Percentiles rank a stretch among this genome's conserved stretches.
These are phyloP conservation scores for Acephala macrosclerotiorum DNA, from an alignment of 2,329 filamentous ascomycete species.

Conservation along the genomic window DNA sequence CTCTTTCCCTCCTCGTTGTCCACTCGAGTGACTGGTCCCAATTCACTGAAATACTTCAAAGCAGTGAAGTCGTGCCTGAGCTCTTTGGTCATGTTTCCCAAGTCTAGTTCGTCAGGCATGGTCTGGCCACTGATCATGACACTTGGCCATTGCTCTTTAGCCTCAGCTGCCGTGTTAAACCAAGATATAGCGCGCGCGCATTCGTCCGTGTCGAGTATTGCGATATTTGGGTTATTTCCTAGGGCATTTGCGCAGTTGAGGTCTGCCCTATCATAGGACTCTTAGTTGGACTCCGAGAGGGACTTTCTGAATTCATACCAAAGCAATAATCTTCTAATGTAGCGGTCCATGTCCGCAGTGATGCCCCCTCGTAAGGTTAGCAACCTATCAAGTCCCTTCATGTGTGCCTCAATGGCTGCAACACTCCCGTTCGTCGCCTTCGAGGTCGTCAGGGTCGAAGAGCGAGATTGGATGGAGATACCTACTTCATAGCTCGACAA, in stretches of 20 bases:
- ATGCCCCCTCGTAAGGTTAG: conserved; percentile 25
- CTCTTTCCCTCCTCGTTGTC: conserved; percentile 5
- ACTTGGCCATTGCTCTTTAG: background rate
- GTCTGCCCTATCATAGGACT: conserved; percentile 23
- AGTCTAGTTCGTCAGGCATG: background rate
- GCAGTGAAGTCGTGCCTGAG: conserved; percentile 18
- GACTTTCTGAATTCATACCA: conserved; percentile 19
- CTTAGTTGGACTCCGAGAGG: background rate
- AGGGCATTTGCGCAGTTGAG: conserved; percentile 29
- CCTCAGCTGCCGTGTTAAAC: background rate
- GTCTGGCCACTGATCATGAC: background rate
- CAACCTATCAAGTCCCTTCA: conserved; percentile 26
- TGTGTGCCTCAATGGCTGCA: conserved; percentile 19
- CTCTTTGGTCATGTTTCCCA: conserved; percentile 9
- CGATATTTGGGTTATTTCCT: conserved; percentile 19
- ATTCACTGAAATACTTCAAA: conserved; percentile 17
- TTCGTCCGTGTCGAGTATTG: conserved; percentile 1
- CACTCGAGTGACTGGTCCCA: background rate
- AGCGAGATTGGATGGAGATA: background rate
- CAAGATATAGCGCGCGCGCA: background rate
- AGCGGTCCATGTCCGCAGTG: conserved; percentile 13
- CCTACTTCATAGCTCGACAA: conserved; percentile 33
- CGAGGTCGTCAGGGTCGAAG: background rate
- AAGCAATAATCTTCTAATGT: conserved; percentile 20
- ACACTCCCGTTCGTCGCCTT: conserved; percentile 29